A percentile compares a stretch with the other conserved stretches of the same genome.
Evolutionary conservation across 2,329 filamentous ascomycete genomes (phyloP).

Genomic region (Teratosphaeria gauchensis): DNA sequence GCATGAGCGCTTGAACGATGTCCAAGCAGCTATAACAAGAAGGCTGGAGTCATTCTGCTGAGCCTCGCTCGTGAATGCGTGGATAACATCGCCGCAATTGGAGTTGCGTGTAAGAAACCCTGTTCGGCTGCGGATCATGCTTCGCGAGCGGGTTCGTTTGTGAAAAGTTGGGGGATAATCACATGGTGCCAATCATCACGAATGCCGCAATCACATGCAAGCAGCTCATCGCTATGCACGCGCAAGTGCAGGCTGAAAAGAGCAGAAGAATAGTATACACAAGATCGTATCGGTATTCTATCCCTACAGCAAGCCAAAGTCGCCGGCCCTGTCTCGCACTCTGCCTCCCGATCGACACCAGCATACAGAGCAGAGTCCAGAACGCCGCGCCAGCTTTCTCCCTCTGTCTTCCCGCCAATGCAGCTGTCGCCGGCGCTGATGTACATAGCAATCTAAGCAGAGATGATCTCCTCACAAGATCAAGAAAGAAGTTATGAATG

Average conservation of each 20-base stretch:
- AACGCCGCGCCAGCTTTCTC: background rate
- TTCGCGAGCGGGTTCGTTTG: too few relatives aligned
- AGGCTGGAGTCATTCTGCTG: too few relatives aligned
- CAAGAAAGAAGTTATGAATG: background rate
- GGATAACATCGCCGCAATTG: too few relatives aligned
- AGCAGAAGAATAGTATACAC: background rate
- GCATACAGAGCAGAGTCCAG: background rate
- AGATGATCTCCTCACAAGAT: background rate
- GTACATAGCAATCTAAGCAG: background rate
- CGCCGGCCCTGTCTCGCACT: background rate
- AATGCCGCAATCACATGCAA: background rate
- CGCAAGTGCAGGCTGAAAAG: background rate
- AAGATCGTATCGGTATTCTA: background rate
- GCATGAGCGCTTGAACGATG: too few relatives aligned
- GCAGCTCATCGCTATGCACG: background rate
- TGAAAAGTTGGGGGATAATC: too few relatives aligned
- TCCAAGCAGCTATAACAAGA: too few relatives aligned
- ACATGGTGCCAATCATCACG: background rate
- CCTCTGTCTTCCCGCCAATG: background rate
- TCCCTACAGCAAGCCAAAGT: background rate
- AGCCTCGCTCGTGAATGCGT: too few relatives aligned
- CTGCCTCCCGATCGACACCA: background rate
- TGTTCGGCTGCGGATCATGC: too few relatives aligned
- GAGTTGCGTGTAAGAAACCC: too few relatives aligned
- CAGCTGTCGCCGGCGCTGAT: background rate